Percentiles rank a stretch among this genome's conserved stretches.
phyloP scores from a whole-genome alignment of 306 rosid genomes.

The Neltuma alba region DNA sequence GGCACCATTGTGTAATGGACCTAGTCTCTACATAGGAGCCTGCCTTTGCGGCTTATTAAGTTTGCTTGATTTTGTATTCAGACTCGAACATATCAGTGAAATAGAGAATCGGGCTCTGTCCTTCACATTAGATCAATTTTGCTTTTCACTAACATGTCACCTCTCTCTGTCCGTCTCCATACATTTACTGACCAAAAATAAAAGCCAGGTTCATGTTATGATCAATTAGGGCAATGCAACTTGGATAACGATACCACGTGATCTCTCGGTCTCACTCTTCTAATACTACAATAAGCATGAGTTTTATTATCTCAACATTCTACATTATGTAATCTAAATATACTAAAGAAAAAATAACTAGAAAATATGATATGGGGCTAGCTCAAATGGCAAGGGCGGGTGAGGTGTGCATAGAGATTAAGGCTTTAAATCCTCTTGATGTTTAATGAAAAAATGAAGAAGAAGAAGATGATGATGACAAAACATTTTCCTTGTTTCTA shows the following conservation, averaged over 20 bases:
- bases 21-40: no score
- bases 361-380: background rate
- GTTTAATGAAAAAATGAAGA: no score
- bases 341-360: background rate
- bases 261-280: background rate
- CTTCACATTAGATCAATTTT: background rate
- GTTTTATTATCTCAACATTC: background rate
- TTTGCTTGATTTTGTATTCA: no score
- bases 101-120: background rate
- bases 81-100: no score
- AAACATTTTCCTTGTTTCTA: constrained; percentile 24
- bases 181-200: background rate
- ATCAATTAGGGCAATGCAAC: background rate
- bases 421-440: background rate
- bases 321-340: background rate
- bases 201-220: background rate
- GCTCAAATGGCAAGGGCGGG: background rate
- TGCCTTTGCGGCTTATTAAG: no score
- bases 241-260: background rate
- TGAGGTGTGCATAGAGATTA: background rate
- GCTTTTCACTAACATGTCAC: background rate
- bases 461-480: no score
- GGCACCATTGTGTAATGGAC: no score
- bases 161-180: background rate
- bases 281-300: background rate